A percentile compares a stretch with the other conserved stretches of the same genome.
Conservation (phyloP, 192 early-diverging fungal species). For the Thamnidium elegans region DNA sequence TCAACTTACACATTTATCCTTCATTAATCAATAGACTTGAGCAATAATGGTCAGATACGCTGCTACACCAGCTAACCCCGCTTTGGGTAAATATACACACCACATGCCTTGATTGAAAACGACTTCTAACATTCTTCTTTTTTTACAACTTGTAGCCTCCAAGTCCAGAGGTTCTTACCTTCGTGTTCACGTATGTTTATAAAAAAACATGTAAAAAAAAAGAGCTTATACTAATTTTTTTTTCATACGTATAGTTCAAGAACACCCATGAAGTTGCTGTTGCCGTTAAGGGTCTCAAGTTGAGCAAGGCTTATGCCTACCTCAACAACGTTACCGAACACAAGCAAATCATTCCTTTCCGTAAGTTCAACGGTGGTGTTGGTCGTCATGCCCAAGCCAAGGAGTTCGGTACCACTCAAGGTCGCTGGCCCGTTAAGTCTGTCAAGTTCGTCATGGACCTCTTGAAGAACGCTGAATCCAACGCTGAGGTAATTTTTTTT, state of each 20-base stretch:
- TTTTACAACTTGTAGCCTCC: constrained; percentile 53
- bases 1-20: neutral
- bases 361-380: constrained; percentile 90
- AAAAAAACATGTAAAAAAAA: neutral
- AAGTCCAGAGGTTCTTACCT: constrained; percentile 91
- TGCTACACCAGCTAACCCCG: constrained; percentile 74
- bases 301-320: constrained; percentile 85
- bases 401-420: constrained; percentile 79
- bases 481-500: constrained; percentile 91
- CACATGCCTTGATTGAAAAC: neutral
- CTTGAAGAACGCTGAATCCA: constrained; percentile 93
- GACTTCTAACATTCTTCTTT: constrained; percentile 19
- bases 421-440: constrained; percentile 95
- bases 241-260: constrained; percentile 61
- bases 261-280: constrained; percentile 95
- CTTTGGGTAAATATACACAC: constrained; percentile 55
- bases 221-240: neutral
- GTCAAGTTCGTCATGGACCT: constrained; percentile 87
- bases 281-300: constrained; percentile 87
- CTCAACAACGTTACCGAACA: constrained; percentile 91
- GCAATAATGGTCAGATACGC: constrained; percentile 76
- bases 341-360: constrained; percentile 95
- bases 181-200: constrained; percentile 61
- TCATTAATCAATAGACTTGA: constrained; percentile 26
- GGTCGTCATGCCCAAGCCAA: constrained; percentile 95